phyloP scores from a whole-genome alignment of 352 stramenopile genomes.

The Globisporangium canariense region DNA sequence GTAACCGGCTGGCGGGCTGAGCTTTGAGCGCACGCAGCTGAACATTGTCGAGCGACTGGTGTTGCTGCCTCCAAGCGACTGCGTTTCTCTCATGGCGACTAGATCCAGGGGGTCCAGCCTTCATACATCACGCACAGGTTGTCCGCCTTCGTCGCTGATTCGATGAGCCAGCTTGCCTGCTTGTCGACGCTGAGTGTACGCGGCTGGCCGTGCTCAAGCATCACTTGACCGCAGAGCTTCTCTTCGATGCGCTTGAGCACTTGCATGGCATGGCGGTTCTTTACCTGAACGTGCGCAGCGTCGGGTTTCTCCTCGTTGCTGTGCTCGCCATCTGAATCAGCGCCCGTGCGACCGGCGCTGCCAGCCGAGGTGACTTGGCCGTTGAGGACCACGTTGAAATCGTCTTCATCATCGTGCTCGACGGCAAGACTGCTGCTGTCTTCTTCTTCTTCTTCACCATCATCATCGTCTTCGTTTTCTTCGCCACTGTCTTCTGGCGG shows the following conservation, averaged over 20 bases:
- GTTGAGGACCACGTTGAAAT: conserved; percentile 17
- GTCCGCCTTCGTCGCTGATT: conserved; percentile 70
- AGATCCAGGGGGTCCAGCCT: conserved; percentile 89
- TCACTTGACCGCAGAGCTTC: conserved; percentile 59
- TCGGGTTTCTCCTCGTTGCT: background rate
- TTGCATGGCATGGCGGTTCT: conserved; percentile 58
- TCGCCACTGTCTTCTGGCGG: conserved; percentile 10
- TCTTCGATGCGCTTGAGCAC: conserved; percentile 73
- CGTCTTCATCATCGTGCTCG: conserved; percentile 11
- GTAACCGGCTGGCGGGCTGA: too few species aligned
- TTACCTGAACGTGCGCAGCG: conserved; percentile 17
- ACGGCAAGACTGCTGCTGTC: background rate
- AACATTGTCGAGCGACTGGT: background rate
- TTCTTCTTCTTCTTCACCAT: conserved; percentile 6
- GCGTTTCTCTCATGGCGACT: background rate
- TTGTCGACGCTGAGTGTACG: conserved; percentile 58
- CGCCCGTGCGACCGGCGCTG: conserved; percentile 4
- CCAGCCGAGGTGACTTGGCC: conserved; percentile 5
- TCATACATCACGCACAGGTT: conserved; percentile 89
- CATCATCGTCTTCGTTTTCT: conserved; percentile 1
- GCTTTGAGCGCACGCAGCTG: background rate
- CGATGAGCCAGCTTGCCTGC: conserved; percentile 79
- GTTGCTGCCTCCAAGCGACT: background rate
- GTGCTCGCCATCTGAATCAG: conserved; percentile 4
- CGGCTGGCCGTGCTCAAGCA: conserved; percentile 24